Base-by-base conservation (phyloP, 2,329 filamentous ascomycete species). In the Aureobasidium leucospermi region DNA sequence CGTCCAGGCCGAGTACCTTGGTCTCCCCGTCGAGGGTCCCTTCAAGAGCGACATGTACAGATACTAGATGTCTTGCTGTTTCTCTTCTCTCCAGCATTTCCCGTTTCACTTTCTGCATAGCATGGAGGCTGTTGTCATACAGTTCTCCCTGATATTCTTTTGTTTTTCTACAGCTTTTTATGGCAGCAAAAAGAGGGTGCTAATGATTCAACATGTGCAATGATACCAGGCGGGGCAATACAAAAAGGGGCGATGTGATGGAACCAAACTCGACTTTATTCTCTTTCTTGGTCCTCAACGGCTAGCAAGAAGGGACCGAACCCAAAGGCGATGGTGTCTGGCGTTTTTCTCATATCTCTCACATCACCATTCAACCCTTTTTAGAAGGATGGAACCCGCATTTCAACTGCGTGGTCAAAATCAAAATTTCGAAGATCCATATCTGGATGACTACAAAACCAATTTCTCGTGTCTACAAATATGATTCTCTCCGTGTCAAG, bases 41-140 rank as follows among this genome's bases (percentile, higher is more conserved):
- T 99, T 84, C 89, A 99, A 99, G 90, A 82, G 81, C 78, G 93
- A 97, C 69, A 89, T 92, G 84, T 92, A 89, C 75, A 80, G 85
- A 74, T 88, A 88, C 80, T 88, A 87, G 82, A 75, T 39, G 13
- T 29, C 19, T 48, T n/a, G 32, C 43, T 31, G 38, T 42, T 38
- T 46, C 16, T 38, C 29, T 43, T 41, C 39, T 46, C 41, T 41
- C 62, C 58, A 60, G 45, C 46, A 41, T 48, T 58, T 57, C 36
- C 62, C 58, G 31, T 60, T 63, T 59, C n/a, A 38, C 55, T 43
- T 49, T 51, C 38, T 42, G 52, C 34, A 48, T 58, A 39, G 36
- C 46, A 57, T 59, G 51, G 23, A 46, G 42, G 19, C 41, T 46
- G 34, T 19, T 29, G 52, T 13, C 31, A 36, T 9, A 59, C 9